Percentiles rank a stretch among this genome's conserved stretches.
Evolutionary conservation across 1,284 basidiomycete species (phyloP).

Genomic region (Marasmius oreades): DNA sequence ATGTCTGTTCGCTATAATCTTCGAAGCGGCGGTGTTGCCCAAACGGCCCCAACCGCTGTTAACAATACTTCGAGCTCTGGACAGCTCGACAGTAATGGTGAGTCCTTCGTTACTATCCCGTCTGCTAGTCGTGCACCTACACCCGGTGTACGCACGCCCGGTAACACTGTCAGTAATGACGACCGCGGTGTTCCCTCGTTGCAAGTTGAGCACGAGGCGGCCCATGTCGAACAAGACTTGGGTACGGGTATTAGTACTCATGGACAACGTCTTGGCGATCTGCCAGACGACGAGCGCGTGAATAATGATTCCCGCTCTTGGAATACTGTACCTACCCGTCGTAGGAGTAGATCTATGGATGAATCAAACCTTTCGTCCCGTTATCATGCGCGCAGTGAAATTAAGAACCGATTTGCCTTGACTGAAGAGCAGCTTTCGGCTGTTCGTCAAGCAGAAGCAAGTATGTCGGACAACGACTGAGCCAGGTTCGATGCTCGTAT

Average conservation of each 20-base stretch:
- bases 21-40: not conserved
- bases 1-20: not conserved
- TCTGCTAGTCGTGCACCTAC: constrained; percentile 2
- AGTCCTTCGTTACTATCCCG: not conserved
- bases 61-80: not conserved
- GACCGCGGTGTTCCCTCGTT: not conserved
- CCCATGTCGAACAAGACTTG: not conserved
- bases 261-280: not conserved
- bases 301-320: not conserved
- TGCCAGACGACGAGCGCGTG: not conserved
- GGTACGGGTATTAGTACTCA: not conserved
- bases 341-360: not conserved
- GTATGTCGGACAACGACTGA: not conserved
- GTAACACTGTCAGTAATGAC: not conserved
- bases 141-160: constrained; percentile 3
- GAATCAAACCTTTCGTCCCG: not conserved
- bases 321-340: not conserved
- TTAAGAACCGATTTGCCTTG: not conserved
- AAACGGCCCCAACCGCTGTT: not conserved
- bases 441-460: not conserved
- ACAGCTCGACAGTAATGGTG: not conserved
- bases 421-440: constrained; percentile 1
- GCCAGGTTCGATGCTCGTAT: not conserved
- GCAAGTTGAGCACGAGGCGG: not conserved
- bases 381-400: no score